Conservation (phyloP, 495 filamentous ascomycete genomes). For the Daldinia caldariorum region DNA sequence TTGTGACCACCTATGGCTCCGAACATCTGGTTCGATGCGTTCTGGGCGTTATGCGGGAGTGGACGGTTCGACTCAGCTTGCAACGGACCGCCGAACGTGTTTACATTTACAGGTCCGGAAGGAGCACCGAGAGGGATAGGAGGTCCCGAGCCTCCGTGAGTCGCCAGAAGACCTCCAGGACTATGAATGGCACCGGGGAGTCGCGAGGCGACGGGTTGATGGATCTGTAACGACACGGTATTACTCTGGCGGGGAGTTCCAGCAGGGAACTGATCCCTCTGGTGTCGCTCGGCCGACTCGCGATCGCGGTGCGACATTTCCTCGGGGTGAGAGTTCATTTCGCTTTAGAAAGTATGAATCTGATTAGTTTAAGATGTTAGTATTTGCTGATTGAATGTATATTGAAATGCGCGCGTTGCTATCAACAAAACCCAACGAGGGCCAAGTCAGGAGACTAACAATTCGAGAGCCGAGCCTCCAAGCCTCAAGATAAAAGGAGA, state of each 20-base stretch:
- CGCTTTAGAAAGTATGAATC: conserved; percentile 26
- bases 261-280: conserved; percentile 68
- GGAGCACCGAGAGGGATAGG: conserved; percentile 71
- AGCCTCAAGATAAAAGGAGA: conserved; percentile 9
- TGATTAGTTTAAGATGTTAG: conserved; percentile 22
- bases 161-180: conserved; percentile 84
- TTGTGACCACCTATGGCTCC: conserved; percentile 59
- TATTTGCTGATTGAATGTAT: background rate
- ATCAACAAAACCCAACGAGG: conserved; percentile 10
- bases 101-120: conserved; percentile 68
- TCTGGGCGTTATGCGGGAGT: conserved; percentile 70
- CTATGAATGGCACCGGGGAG: conserved; percentile 83
- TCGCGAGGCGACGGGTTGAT: conserved; percentile 88
- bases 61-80: conserved; percentile 67
- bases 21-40: conserved; percentile 69
- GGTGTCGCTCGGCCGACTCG: conserved; percentile 75
- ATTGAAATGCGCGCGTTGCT: conserved; percentile 30
- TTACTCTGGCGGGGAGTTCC: conserved; percentile 80
- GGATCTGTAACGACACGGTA: conserved; percentile 82
- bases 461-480: background rate
- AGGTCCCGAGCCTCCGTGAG: conserved; percentile 68
- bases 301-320: conserved; percentile 55
- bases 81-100: conserved; percentile 73
- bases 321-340: conserved; percentile 48
- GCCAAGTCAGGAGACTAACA: conserved; percentile 28